A percentile compares a stretch with the other conserved stretches of the same genome.
Conservation (phyloP, 805 yeast species). For the Ogataea haglerorum region DNA sequence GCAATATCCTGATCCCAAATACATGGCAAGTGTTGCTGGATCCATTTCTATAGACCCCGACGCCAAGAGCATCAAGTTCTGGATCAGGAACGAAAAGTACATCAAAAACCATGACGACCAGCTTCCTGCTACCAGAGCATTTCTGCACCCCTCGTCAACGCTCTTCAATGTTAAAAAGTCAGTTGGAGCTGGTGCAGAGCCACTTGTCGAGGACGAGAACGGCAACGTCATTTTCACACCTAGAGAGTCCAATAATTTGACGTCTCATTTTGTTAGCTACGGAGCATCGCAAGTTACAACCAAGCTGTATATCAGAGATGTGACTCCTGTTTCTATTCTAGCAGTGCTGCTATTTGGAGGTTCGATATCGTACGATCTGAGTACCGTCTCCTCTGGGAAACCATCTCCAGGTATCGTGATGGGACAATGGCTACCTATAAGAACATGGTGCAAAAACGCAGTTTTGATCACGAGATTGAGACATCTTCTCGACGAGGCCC, state of each 20-base stretch:
- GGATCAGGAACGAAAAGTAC: constrained; percentile 64
- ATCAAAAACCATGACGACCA: constrained; percentile 26
- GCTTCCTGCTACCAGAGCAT: constrained; percentile 66
- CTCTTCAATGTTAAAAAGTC: constrained; percentile 45
- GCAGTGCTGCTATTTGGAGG: constrained; percentile 84
- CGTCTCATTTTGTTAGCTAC: constrained; percentile 62
- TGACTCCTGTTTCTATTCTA: constrained; percentile 75
- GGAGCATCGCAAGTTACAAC: constrained; percentile 55
- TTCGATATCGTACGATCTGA: constrained; percentile 55
- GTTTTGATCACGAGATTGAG: constrained; percentile 75
- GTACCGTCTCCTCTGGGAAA: constrained; percentile 37
- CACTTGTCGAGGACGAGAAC: constrained; percentile 24
- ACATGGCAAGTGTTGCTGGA: constrained; percentile 65
- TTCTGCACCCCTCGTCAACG: constrained; percentile 83
- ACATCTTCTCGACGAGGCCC: constrained; percentile 59
- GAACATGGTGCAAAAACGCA: constrained; percentile 94
- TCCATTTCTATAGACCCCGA: constrained; percentile 86
- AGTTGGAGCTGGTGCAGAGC: constrained; percentile 4
- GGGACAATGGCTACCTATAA: constrained; percentile 85
- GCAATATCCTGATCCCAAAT: constrained; percentile 79
- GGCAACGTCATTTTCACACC: constrained; percentile 35
- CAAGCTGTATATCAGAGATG: constrained; percentile 65
- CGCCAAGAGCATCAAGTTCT: constrained; percentile 64
- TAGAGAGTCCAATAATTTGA: constrained; percentile 22
- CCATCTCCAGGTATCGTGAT: constrained; percentile 80